A percentile compares a stretch with the other conserved stretches of the same genome.
Evolutionary conservation across 805 yeast species (phyloP).

Genomic region (Cyberlindnera veronae): DNA sequence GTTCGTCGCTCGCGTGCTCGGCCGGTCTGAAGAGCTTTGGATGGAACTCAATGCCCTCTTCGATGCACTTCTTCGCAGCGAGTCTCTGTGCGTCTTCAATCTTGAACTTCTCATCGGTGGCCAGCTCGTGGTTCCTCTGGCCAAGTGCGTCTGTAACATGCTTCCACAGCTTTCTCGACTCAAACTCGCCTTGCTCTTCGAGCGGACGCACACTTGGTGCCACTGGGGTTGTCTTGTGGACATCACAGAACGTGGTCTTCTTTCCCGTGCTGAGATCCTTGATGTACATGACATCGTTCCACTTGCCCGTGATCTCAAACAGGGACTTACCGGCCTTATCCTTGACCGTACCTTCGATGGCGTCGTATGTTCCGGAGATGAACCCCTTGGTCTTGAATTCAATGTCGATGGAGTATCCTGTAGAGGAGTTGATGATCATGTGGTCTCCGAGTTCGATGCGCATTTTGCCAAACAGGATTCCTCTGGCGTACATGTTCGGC

Average conservation of each 20-base stretch:
- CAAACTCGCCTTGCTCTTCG: constrained; percentile 74
- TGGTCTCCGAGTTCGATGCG: constrained; percentile 92
- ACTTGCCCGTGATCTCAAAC: constrained; percentile 79
- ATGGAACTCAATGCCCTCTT: constrained; percentile 74
- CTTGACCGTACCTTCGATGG: constrained; percentile 72
- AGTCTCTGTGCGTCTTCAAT: constrained; percentile 87
- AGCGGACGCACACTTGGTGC: constrained; percentile 75
- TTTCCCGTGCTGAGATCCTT: constrained; percentile 50
- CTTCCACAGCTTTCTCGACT: constrained; percentile 81
- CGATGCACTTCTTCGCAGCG: constrained; percentile 67
- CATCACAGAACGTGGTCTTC: constrained; percentile 55
- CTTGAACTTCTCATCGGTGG: constrained; percentile 83
- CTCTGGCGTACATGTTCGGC: constrained; percentile 94
- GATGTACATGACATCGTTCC: constrained; percentile 84
- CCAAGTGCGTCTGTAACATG: constrained; percentile 81
- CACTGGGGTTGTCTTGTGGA: constrained; percentile 47
- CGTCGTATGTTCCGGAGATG: constrained; percentile 88
- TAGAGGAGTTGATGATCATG: constrained; percentile 64
- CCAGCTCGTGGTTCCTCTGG: constrained; percentile 69
- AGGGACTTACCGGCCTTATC: constrained; percentile 46
- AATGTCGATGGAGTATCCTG: constrained; percentile 66
- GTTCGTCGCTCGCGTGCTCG: constrained; percentile 34
- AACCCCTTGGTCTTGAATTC: constrained; percentile 96
- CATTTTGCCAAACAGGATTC: constrained; percentile 86
- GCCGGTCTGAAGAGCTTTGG: constrained; percentile 70